Conservation (phyloP, 768 basidiomycete species). For the Lactifluus rugatus region DNA sequence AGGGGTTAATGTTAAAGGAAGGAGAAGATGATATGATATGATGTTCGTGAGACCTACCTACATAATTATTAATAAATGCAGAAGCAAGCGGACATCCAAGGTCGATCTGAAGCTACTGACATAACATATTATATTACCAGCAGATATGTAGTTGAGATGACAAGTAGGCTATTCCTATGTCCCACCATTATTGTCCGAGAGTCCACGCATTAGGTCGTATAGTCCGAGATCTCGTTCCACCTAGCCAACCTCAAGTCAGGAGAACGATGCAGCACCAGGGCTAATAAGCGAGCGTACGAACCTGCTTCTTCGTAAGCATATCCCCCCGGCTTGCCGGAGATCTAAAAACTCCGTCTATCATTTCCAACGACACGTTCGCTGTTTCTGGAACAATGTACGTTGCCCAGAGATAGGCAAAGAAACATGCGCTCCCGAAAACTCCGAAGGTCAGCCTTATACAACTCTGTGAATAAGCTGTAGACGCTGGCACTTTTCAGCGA, state of each 20-base stretch:
- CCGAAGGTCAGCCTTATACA: conserved; percentile 52
- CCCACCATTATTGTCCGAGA: conserved; percentile 19
- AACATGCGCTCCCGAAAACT: conserved; percentile 54
- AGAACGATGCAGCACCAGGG: neutral
- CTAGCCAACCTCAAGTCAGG: conserved; percentile 27
- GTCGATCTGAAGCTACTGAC: too few relatives aligned
- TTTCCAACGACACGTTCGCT: conserved; percentile 64
- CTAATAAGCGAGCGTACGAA: conserved; percentile 22
- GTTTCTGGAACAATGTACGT: conserved; percentile 66
- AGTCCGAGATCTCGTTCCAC: conserved; percentile 50
- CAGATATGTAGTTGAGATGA: neutral
- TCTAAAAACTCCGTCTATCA: conserved; percentile 61
- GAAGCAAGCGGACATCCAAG: too few relatives aligned
- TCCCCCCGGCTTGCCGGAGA: conserved; percentile 52
- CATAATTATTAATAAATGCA: too few relatives aligned
- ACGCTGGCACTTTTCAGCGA: neutral
- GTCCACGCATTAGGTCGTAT: conserved; percentile 33
- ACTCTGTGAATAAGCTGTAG: neutral
- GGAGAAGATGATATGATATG: too few relatives aligned
- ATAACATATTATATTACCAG: neutral
- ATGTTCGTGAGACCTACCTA: too few relatives aligned
- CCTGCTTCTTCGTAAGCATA: conserved; percentile 40
- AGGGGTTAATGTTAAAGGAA: too few relatives aligned
- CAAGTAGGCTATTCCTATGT: neutral
- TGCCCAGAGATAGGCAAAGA: conserved; percentile 61